Base-by-base conservation (phyloP, 352 stramenopile genomes). In the Phytophthora capsici region DNA sequence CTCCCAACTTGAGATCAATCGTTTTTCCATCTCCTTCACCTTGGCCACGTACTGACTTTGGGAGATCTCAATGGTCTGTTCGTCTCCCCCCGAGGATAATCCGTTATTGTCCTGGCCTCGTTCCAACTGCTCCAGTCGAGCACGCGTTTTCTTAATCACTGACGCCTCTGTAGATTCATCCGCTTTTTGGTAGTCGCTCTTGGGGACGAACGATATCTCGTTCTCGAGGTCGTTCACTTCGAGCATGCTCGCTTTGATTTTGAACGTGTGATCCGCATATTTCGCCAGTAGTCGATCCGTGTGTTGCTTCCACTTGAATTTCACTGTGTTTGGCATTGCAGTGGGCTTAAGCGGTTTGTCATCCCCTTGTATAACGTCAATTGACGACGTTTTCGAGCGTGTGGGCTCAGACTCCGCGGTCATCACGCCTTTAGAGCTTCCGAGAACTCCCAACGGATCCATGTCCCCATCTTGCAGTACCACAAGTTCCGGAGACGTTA, bases 41-140 rank as follows among this genome's bases (percentile, higher is more conserved):
- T 90, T 89, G 4, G 73, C 67, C 12, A 88, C 78, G 55, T 96
- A 97, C 52, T 97, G 89, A 30, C 65, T 87, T 38, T 96, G 87
- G 1, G 84, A 89, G 22, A 97, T 80, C 52, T 96, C 82, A 37
- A 94, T 75, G 0, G 74, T 88, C 23, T 66, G 59, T 34, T 88
- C 70, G n/a, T 66, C 61, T 41, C 71, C 37, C 16, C 22, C 44
- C 6, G 3, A 38, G 3, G 40, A 58, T n/a, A 30, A 22, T 2
- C 28, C 7, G 25, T 30, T 67, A 26, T 46, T 52, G 1, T 59
- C 37, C 13, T 47, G 47, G 1, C 43, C 37, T 14, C 75, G 78
- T 45, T 93, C 86, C 4, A 92, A 67, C 43, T 90, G 76, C 41
- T 87, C 77, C 16, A 94, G 65, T 22, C 84, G 74, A 38, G 84